Evolutionary conservation across 108 stramenopile species (phyloP).

Genomic region (Fragilaria crotonensis): DNA sequence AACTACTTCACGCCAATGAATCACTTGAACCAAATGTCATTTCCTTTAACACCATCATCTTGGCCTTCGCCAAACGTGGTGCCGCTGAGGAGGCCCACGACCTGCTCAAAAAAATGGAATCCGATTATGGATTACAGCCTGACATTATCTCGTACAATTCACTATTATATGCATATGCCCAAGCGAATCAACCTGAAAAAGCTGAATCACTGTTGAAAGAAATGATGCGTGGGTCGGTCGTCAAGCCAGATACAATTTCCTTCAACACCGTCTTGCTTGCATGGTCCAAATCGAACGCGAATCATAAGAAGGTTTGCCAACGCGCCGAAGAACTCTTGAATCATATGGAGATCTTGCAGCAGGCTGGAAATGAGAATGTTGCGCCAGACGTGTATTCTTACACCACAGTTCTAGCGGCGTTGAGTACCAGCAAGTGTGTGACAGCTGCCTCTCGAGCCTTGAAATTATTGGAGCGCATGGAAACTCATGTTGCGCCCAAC

Average conservation of each 20-base stretch:
- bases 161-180: background rate
- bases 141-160: background rate
- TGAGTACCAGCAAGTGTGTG: background rate
- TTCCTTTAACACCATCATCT: constrained; percentile 59
- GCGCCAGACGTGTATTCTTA: constrained; percentile 50
- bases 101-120: constrained; percentile 8
- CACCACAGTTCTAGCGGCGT: constrained; percentile 36
- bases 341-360: constrained; percentile 36
- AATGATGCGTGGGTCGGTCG: background rate
- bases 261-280: background rate
- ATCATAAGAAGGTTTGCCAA: too few relatives aligned
- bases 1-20: constrained; percentile 14
- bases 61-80: constrained; percentile 3
- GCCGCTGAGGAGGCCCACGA: constrained; percentile 10
- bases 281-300: background rate
- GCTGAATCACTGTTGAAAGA: background rate
- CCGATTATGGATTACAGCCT: background rate
- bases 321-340: constrained; percentile 29
- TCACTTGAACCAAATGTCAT: constrained; percentile 35
- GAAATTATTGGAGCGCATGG: constrained; percentile 16
- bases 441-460: constrained; percentile 1
- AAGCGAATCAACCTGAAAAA: background rate
- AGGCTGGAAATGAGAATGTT: constrained; percentile 39
- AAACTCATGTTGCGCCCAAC: constrained; percentile 12
- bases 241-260: background rate